Base-by-base conservation (phyloP, 768 basidiomycete genomes). In the Termitomyces sp. region DNA sequence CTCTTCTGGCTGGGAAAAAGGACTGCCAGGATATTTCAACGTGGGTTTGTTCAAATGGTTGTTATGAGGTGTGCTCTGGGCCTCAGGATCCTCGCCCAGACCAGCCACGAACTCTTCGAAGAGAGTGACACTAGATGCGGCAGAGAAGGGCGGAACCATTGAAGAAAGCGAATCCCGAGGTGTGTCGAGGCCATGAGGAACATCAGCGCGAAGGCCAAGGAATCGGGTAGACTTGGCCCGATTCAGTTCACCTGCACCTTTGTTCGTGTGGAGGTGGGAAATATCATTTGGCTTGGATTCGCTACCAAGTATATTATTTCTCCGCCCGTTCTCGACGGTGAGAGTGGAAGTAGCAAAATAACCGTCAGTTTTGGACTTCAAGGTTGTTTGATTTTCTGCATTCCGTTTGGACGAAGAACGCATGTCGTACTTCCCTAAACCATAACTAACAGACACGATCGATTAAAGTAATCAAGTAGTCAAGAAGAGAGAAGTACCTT, bases 61-160 rank as follows among this genome's bases (percentile, higher is more conserved):
- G 61, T 82, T 82, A 63, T 83, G 82, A 1, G 87, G 87, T 0
- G 87, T 88, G 67, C 86, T 88, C 68, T 87, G 80, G 4, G 84
- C 81, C 47, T 78, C 75, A 26, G 84, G 84, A 35, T 79, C 79
- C 14, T 74, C 72, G 20, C 74, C 67, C 30, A 80, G 63, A 49
- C 72, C 76, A 47, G 75, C 75, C 55, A 77, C 77, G 50, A 79
- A 76, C 40, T 77, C 75, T 60, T 88, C 86, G 64, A 86, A 87
- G 18, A 87, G 71, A 0, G 86, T 86, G 5, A 76, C 77, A 12
- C 83, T 84, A 20, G 87, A 86, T 7, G 84, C 81, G 2, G 85
- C 83, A 12, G 84, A 87, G 7, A 73, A 64, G 26, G 79, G 77
- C 2, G 74, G 75, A 30, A 72, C 68, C 61, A 70, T 66, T 28